phyloP scores from a whole-genome alignment of 192 early-diverging fungal genomes.

The Coemansia umbellata region DNA sequence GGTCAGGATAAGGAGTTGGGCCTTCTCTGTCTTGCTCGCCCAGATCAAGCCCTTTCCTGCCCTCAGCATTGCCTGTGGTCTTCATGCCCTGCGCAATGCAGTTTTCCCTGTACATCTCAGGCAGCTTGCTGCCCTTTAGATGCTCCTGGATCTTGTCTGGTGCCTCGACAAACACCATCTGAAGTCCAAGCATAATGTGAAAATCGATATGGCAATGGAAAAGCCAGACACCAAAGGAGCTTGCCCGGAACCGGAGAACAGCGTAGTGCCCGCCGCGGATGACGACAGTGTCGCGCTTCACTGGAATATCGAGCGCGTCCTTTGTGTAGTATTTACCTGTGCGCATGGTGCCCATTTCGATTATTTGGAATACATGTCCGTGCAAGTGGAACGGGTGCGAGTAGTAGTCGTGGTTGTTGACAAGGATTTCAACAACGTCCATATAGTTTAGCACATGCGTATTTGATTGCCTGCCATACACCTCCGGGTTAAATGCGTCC shows the following conservation, averaged over 20 bases:
- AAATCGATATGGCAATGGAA: constrained; percentile 76
- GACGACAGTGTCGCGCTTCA: constrained; percentile 65
- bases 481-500: constrained; percentile 37
- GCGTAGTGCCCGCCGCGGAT: constrained; percentile 61
- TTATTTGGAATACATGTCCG: constrained; percentile 80
- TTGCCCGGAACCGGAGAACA: constrained; percentile 67
- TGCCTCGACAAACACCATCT: constrained; percentile 66
- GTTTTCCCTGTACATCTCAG: constrained; percentile 54
- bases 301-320: constrained; percentile 5
- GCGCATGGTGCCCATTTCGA: constrained; percentile 54
- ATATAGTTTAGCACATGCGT: constrained; percentile 61
- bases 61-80: constrained; percentile 65
- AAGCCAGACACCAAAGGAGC: constrained; percentile 83
- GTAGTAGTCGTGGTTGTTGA: constrained; percentile 73
- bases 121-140: constrained; percentile 34
- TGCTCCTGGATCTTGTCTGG: constrained; percentile 57
- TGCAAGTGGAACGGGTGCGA: constrained; percentile 82
- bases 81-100: constrained; percentile 62
- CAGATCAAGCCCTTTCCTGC: constrained; percentile 60
- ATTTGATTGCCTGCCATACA: constrained; percentile 63
- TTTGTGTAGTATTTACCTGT: constrained; percentile 29
- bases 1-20: constrained; percentile 31
- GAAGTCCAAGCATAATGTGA: constrained; percentile 65
- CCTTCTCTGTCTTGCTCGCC: constrained; percentile 41
- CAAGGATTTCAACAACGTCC: constrained; percentile 60